Evolutionary conservation across 1,284 basidiomycete genomes (phyloP).

Genomic region (Ustilago tritici): DNA sequence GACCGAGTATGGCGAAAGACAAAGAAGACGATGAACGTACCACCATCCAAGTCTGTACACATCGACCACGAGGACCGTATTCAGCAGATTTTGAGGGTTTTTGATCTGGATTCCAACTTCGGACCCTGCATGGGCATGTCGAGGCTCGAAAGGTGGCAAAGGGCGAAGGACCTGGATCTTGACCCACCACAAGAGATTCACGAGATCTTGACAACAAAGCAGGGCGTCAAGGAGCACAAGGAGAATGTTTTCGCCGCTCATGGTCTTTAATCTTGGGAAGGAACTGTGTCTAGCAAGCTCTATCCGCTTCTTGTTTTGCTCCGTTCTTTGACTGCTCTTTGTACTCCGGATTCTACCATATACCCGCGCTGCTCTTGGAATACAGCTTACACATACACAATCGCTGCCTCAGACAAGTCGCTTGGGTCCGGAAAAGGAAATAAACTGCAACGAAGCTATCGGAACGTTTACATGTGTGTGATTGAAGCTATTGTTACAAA

Average conservation of each 20-base stretch:
- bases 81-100: conserved; percentile 65
- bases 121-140: conserved; percentile 87
- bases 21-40: conserved; percentile 44
- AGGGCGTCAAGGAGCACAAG: conserved; percentile 50
- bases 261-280: conserved; percentile 18
- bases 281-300: neutral
- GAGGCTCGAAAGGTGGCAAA: conserved; percentile 87
- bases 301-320: conserved; percentile 1
- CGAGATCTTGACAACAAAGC: conserved; percentile 62
- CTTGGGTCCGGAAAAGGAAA: neutral
- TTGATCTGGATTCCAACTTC: conserved; percentile 72
- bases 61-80: conserved; percentile 60
- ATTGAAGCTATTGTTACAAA: conserved; percentile 25
- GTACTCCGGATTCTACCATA: conserved; percentile 28
- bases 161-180: conserved; percentile 83
- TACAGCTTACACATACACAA: conserved; percentile 10
- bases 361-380: conserved; percentile 29
- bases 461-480: neutral
- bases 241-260: conserved; percentile 45
- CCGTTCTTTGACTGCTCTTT: conserved; percentile 11
- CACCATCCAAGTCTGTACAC: conserved; percentile 54
- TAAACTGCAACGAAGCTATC: neutral
- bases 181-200: conserved; percentile 83
- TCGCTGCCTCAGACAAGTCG: neutral
- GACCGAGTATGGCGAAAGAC: conserved; percentile 58